Percentiles rank a stretch among this genome's conserved stretches.
These are phyloP conservation scores for Tetrahymena elliotti DNA, from an alignment of 73 alveolate species.

Conservation along the genomic window DNA sequence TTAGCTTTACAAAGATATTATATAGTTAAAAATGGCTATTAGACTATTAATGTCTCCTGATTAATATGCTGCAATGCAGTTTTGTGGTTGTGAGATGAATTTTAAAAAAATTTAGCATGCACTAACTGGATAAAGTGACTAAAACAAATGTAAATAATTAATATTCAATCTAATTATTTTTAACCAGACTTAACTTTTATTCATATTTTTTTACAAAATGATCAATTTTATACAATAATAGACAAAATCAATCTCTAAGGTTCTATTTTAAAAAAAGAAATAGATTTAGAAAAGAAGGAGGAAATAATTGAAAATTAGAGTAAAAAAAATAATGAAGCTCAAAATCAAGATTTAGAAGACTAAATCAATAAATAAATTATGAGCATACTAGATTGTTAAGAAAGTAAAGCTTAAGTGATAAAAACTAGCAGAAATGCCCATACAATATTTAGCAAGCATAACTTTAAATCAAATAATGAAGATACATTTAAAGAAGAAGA, in stretches of 20 bases:
- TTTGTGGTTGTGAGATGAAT: not conserved
- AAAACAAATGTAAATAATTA: not conserved
- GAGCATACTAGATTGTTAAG: not conserved
- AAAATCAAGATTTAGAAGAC: not conserved
- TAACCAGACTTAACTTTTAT: no score
- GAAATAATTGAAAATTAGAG: not conserved
- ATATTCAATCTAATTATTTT: not conserved
- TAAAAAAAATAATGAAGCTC: not conserved
- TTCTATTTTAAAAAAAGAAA: no score
- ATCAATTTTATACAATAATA: no score
- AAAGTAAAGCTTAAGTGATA: not conserved
- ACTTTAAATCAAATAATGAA: not conserved
- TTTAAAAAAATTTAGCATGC: not conserved
- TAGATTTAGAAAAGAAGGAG: not conserved
- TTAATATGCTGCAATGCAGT: not conserved
- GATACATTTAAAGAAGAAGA: not conserved
- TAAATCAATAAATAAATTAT: no score
- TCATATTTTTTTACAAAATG: no score
- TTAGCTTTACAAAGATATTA: not conserved
- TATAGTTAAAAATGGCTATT: not conserved
- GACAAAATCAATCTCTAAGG: no score
- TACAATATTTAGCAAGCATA: not conserved
- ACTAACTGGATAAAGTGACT: not conserved
- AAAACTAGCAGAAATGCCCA: not conserved
- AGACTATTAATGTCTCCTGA: not conserved